These are phyloP conservation scores for Tillandsia fasciculata DNA, from an alignment of 176 grass and related monocot species.

Conservation along the genomic window DNA sequence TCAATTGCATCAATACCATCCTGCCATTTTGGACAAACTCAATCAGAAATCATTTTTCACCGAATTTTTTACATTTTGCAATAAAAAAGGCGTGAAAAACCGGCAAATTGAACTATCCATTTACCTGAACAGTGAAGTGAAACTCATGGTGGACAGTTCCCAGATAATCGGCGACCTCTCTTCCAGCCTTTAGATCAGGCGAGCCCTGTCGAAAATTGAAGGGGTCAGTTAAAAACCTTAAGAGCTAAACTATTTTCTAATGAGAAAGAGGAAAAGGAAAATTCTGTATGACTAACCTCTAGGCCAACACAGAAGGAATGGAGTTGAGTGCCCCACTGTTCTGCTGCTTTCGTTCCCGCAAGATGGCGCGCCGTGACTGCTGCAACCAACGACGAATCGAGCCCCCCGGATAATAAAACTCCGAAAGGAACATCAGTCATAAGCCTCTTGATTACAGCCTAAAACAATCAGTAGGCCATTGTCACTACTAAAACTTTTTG, in stretches of 20 bases:
- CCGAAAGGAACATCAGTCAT: constrained; percentile 97
- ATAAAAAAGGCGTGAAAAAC: background rate
- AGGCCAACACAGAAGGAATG: constrained; percentile 94
- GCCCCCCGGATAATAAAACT: constrained; percentile 80
- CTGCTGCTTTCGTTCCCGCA: constrained; percentile 68
- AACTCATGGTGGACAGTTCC: constrained; percentile 94
- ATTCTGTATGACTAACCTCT: constrained; percentile 34
- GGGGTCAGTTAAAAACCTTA: background rate
- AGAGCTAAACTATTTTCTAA: background rate
- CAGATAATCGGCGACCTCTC: constrained; percentile 70
- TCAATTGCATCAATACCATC: constrained; percentile 98
- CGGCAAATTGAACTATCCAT: background rate
- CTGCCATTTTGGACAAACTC: constrained; percentile 20
- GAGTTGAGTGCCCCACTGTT: constrained; percentile 78
- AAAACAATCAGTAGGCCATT: background rate
- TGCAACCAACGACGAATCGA: constrained; percentile 87
- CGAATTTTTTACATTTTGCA: background rate
- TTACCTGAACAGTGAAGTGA: constrained; percentile 93
- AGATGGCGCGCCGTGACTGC: constrained; percentile 81
- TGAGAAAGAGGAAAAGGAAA: background rate
- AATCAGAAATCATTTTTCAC: background rate
- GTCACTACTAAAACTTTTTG: background rate
- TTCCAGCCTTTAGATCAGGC: constrained; percentile 76
- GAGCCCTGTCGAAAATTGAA: constrained; percentile 44
- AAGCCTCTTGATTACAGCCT: constrained; percentile 92